phyloP scores from a whole-genome alignment of 2,329 filamentous ascomycete genomes.

The Ophiostoma perfectum region DNA sequence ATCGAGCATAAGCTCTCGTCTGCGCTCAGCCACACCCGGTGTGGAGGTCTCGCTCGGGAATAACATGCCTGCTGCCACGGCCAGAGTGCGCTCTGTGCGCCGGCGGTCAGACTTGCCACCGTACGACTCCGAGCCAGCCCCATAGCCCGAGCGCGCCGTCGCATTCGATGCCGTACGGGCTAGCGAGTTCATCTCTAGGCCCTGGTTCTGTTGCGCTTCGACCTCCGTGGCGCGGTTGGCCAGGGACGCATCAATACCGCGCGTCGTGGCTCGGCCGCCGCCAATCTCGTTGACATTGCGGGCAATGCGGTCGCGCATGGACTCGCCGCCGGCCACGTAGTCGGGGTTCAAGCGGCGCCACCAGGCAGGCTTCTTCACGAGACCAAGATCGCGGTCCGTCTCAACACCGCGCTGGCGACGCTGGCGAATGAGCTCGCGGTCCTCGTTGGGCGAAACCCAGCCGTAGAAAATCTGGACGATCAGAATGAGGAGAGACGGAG shows the following conservation, averaged over 20 bases:
- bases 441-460: slow-evolving; percentile 63
- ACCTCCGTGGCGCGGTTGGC: slow-evolving; percentile 32
- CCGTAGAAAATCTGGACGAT: slow-evolving; percentile 51
- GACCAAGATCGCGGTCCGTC: slow-evolving; percentile 56
- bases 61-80: slow-evolving; percentile 42
- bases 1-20: slow-evolving; percentile 40
- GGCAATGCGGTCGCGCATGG: slow-evolving; percentile 48
- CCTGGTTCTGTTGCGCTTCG: slow-evolving; percentile 16
- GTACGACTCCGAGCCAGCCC: slow-evolving; percentile 32
- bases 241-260: slow-evolving; percentile 36
- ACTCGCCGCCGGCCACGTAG: slow-evolving; percentile 33
- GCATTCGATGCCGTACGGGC: slow-evolving; percentile 21
- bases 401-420: slow-evolving; percentile 51
- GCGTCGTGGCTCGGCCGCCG: slow-evolving; percentile 42
- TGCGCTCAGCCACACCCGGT: slow-evolving; percentile 32
- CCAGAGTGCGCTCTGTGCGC: slow-evolving; percentile 41
- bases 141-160: slow-evolving; percentile 4
- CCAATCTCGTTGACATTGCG: slow-evolving; percentile 53
- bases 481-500: slow-evolving; percentile 53
- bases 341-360: slow-evolving; percentile 54
- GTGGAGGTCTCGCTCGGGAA: slow-evolving; percentile 41
- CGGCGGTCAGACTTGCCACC: slow-evolving; percentile 42
- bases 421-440: slow-evolving; percentile 60
- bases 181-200: slow-evolving; percentile 34
- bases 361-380: slow-evolving; percentile 59